phyloP scores from a whole-genome alignment of 257 asterid species.

The Forsythia viridissima region DNA sequence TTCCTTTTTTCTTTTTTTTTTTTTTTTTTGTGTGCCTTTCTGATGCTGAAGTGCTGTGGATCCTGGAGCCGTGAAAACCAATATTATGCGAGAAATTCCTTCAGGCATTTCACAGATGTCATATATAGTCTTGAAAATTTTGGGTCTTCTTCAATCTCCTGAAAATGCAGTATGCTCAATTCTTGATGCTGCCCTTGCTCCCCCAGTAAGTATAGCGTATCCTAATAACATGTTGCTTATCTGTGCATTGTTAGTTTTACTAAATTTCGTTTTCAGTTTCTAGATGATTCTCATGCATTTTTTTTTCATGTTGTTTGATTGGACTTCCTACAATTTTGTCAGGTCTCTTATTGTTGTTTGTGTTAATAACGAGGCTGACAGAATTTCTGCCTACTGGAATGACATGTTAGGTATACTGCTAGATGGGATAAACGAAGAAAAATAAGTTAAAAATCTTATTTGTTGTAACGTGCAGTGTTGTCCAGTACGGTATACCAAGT shows the following conservation, averaged over 20 bases:
- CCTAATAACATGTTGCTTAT: neutral
- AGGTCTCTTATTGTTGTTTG: too few species aligned
- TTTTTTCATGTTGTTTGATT: too few species aligned
- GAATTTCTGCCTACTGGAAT: neutral
- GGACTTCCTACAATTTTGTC: too few species aligned
- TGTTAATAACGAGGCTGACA: too few species aligned
- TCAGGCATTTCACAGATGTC: constrained; percentile 48
- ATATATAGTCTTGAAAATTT: constrained; percentile 33
- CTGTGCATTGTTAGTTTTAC: neutral
- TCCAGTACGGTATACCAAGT: too few species aligned
- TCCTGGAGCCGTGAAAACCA: constrained; percentile 88
- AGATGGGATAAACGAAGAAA: too few species aligned
- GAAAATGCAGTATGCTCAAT: constrained; percentile 61
- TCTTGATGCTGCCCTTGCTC: constrained; percentile 81
- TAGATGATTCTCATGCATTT: neutral
- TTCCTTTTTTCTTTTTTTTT: too few species aligned
- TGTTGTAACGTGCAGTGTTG: too few species aligned
- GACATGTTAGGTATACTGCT: too few species aligned
- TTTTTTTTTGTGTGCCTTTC: too few species aligned
- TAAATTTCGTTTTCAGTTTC: neutral
- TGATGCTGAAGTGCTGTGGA: constrained; percentile 62
- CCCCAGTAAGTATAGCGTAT: constrained; percentile 55
- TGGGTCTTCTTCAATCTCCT: constrained; percentile 34
- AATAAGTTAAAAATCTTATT: too few species aligned
- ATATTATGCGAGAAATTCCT: constrained; percentile 88